Conservation (phyloP, 495 filamentous ascomycete genomes). For the Penicillium maclennaniae region DNA sequence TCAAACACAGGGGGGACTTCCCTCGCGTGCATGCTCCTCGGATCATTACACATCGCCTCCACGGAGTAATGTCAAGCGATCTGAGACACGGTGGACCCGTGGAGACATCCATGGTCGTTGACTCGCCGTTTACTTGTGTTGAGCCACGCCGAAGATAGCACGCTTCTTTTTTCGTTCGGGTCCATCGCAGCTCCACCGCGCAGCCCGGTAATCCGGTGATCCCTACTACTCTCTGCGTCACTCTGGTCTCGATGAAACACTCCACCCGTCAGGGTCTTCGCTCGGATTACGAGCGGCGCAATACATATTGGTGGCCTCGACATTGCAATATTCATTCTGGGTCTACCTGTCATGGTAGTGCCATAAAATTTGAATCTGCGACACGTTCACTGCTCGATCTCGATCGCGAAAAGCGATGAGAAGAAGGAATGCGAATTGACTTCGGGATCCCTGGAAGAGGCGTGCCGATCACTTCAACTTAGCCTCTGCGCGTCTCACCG, state of each 20-base stretch:
- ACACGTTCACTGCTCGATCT: neutral
- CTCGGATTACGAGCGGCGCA: neutral
- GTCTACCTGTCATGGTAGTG: too few species aligned
- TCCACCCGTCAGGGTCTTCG: constrained; percentile 12
- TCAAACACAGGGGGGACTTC: constrained; percentile 4
- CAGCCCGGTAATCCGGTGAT: constrained; percentile 5
- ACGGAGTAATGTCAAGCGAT: constrained; percentile 9
- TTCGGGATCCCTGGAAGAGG: constrained; percentile 2
- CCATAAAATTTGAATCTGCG: constrained; percentile 5
- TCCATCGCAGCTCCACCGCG: neutral
- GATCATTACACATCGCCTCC: neutral
- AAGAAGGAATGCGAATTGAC: neutral
- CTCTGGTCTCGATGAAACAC: constrained; percentile 14
- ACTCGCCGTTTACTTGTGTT: neutral
- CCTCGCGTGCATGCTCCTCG: neutral
- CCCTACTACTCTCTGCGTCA: constrained; percentile 9
- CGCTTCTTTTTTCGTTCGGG: neutral
- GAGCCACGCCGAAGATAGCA: constrained; percentile 1
- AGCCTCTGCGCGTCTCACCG: constrained; percentile 14
- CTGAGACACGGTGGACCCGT: constrained; percentile 11
- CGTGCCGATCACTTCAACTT: constrained; percentile 14
- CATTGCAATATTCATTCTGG: neutral
- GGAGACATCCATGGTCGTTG: neutral
- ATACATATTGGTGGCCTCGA: neutral
- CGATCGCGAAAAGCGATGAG: neutral